These are phyloP conservation scores for Neurospora sp. DNA, from an alignment of 495 filamentous ascomycete genomes.

Conservation along the genomic window DNA sequence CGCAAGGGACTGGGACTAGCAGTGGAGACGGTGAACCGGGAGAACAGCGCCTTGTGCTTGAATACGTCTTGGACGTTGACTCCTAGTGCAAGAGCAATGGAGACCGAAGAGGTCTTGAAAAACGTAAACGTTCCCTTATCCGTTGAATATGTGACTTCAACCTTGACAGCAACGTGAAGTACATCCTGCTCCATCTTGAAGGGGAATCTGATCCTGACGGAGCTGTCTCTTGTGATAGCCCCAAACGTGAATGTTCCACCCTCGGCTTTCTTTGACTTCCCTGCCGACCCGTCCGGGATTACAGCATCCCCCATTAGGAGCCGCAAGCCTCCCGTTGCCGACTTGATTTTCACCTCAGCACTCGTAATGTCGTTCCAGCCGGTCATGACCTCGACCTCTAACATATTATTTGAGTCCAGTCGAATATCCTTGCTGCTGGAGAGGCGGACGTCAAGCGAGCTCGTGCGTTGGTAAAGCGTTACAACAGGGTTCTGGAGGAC, in stretches of 20 bases:
- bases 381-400: conserved; percentile 63
- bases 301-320: conserved; percentile 65
- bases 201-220: conserved; percentile 55
- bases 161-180: conserved; percentile 56
- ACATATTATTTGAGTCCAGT: conserved; percentile 61
- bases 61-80: conserved; percentile 97
- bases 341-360: conserved; percentile 61
- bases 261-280: conserved; percentile 36
- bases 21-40: conserved; percentile 79
- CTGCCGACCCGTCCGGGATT: conserved; percentile 44
- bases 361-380: conserved; percentile 67
- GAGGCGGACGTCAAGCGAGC: conserved; percentile 38
- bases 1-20: conserved; percentile 64
- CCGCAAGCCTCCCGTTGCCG: conserved; percentile 79
- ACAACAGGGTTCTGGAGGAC: conserved; percentile 34
- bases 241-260: conserved; percentile 60
- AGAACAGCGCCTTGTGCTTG: conserved; percentile 72
- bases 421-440: conserved; percentile 48
- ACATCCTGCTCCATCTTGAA: conserved; percentile 78
- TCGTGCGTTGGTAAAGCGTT: conserved; percentile 36
- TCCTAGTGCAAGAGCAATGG: conserved; percentile 67
- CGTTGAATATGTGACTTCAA: conserved; percentile 73
- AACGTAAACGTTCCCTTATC: conserved; percentile 62
- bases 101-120: conserved; percentile 50
- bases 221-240: conserved; percentile 38